A percentile compares a stretch with the other conserved stretches of the same genome.
Evolutionary conservation across 148 eudicot species (phyloP).

Genomic region (Camellia lanceoleosa): DNA sequence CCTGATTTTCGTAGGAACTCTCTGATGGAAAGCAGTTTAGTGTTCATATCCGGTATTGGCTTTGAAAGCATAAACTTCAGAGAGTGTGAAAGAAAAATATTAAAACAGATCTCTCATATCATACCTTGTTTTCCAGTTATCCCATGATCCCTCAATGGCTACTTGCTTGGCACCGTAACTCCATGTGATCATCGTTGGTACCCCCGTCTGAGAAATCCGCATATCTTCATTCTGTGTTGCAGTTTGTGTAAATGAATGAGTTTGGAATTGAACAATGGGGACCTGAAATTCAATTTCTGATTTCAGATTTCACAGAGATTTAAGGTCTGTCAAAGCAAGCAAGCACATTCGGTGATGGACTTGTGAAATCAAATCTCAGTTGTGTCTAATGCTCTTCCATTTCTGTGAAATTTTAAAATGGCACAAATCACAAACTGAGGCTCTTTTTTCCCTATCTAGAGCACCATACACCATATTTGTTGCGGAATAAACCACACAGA

Average conservation of each 20-base stretch:
- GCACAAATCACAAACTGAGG: background rate
- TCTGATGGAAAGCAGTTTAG: conserved; percentile 32
- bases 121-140: conserved; percentile 80
- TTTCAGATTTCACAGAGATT: background rate
- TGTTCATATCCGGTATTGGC: background rate
- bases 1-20: conserved; percentile 73
- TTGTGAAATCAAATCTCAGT: background rate
- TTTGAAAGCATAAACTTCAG: background rate
- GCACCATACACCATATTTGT: background rate
- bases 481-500: no score
- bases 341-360: background rate
- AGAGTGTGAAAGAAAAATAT: background rate
- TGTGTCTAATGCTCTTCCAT: background rate
- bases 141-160: conserved; percentile 90
- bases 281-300: conserved; percentile 31
- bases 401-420: background rate
- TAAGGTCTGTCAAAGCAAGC: background rate
- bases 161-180: conserved; percentile 70
- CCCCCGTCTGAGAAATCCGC: conserved; percentile 36
- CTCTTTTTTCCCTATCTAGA: background rate
- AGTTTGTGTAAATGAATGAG: conserved; percentile 51
- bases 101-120: background rate
- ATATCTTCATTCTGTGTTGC: conserved; percentile 39
- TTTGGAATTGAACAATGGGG: conserved; percentile 67
- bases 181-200: conserved; percentile 86